A percentile compares a stretch with the other conserved stretches of the same genome.
Conservation (phyloP, 768 basidiomycete species). For the Phaffia australis region DNA sequence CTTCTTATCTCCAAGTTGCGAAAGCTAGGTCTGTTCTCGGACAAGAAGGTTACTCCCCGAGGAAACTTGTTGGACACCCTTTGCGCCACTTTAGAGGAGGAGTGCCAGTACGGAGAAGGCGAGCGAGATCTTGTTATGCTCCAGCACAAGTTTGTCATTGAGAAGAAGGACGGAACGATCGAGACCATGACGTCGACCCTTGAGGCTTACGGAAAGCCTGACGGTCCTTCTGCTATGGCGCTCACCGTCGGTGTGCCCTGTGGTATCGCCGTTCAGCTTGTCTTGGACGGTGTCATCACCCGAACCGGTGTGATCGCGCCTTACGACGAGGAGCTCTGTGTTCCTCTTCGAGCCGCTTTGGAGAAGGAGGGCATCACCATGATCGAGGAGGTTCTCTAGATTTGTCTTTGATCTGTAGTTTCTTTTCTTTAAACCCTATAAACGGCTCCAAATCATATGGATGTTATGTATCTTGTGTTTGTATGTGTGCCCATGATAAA, state of each 20-base stretch:
- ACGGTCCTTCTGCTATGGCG: conserved; percentile 26
- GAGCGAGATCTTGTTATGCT: conserved; percentile 96
- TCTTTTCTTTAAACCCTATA: too few species aligned
- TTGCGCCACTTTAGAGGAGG: conserved; percentile 73
- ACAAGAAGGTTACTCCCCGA: conserved; percentile 47
- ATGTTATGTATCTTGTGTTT: too few species aligned
- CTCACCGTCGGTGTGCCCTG: conserved; percentile 73
- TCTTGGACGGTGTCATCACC: conserved; percentile 73
- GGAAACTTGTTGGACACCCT: conserved; percentile 88
- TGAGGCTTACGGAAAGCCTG: conserved; percentile 26
- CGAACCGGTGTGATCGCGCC: conserved; percentile 73
- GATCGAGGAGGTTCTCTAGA: conserved; percentile 28
- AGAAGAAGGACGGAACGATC: conserved; percentile 70
- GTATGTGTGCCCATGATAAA: too few species aligned
- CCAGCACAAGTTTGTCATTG: conserved; percentile 92
- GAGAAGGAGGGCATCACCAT: conserved; percentile 36
- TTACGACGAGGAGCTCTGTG: conserved; percentile 56
- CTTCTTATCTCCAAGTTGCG: conserved; percentile 80
- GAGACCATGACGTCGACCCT: conserved; percentile 40
- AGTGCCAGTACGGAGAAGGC: conserved; percentile 82
- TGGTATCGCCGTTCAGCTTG: conserved; percentile 82
- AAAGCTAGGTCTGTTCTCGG: conserved; percentile 88
- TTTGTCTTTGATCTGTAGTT: neutral
- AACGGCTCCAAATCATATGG: too few species aligned
- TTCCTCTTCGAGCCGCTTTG: conserved; percentile 30